Evolutionary conservation across 306 rosid genomes (phyloP).

Genomic region (Cicer cuneatum): DNA sequence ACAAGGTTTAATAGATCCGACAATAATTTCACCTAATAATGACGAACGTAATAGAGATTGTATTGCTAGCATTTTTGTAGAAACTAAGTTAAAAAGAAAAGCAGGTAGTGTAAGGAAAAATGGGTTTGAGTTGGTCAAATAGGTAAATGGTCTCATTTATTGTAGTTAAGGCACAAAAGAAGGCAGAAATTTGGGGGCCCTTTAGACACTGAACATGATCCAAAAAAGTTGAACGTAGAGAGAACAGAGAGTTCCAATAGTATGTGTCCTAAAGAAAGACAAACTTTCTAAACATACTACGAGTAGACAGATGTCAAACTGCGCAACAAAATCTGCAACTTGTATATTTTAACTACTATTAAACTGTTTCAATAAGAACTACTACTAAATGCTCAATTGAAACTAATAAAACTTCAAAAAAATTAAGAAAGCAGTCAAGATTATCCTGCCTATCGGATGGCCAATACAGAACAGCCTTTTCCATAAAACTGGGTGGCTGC

Average conservation of each 20-base stretch:
- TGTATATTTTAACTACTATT: conserved; percentile 23
- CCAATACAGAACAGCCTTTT: neutral
- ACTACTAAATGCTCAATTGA: neutral
- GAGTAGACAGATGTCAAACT: neutral
- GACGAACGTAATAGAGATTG: neutral
- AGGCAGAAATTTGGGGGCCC: neutral
- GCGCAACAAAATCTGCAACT: conserved; percentile 1
- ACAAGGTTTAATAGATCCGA: neutral
- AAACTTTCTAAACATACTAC: neutral
- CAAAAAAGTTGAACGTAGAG: neutral
- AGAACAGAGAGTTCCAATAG: neutral
- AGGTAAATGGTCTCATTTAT: neutral
- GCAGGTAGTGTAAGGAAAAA: neutral
- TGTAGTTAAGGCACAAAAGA: neutral
- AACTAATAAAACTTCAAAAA: neutral
- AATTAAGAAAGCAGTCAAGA: neutral
- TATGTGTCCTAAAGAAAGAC: conserved; percentile 13
- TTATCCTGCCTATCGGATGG: neutral
- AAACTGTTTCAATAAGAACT: neutral
- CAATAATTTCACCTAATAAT: conserved; percentile 20
- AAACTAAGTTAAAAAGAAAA: neutral
- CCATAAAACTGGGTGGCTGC: neutral
- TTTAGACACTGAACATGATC: conserved; percentile 24
- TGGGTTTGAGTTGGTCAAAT: conserved; percentile 5
- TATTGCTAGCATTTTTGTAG: neutral